Evolutionary conservation across 495 filamentous ascomycete species (phyloP), one percentile per base, ranked within the genome.

Genomic region (Jackrogersella minutella): DNA sequence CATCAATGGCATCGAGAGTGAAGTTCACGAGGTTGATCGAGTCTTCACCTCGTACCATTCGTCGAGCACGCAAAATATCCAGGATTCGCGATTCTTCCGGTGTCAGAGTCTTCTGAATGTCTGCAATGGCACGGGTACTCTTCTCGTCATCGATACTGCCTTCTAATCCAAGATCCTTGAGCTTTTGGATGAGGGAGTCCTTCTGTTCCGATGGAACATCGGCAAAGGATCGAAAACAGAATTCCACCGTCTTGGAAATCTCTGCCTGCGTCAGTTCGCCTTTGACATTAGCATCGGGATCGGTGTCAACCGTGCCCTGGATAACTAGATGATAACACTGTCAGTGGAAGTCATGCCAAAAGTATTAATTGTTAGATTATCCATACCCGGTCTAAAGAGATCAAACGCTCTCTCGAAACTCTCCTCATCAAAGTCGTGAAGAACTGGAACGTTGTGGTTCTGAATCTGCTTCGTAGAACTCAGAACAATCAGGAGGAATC

Each of bases 401-500:
- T 53, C 55, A 66, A 84, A 84, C 9, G 82, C 82, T 22, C 71
- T 66, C 7, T 83, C 80, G 52, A 82, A 84, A 24, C 67, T 75
- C 0, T 80, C 68, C 54, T 83, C 81, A 22, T 83, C 76, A 24
- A 71, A 77, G 46, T 81, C 72, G 9, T 41, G 46, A 10, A 76
- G 53, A 5, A 76, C 62, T 14, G 69, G 72, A 14, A 73, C 61
- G 4, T 82, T 76, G 22, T 74, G 65, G n/a, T 51, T 7, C 9
- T 70, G 62, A 43, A 86, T 83, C 71, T 85, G 84, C 66, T 77
- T 77, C 3, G 74, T 62, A 0, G 79, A 74, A 50, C 75, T 82
- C 40, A 76, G 46, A 1, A 85, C 79, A 1, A 84, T 74, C 1
- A 86, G 52, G 28, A 84, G 54, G 72, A 86, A 86, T 9, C 82